phyloP scores from a whole-genome alignment of 371 early-diverging fungal genomes.

The Mortierella sp. region DNA sequence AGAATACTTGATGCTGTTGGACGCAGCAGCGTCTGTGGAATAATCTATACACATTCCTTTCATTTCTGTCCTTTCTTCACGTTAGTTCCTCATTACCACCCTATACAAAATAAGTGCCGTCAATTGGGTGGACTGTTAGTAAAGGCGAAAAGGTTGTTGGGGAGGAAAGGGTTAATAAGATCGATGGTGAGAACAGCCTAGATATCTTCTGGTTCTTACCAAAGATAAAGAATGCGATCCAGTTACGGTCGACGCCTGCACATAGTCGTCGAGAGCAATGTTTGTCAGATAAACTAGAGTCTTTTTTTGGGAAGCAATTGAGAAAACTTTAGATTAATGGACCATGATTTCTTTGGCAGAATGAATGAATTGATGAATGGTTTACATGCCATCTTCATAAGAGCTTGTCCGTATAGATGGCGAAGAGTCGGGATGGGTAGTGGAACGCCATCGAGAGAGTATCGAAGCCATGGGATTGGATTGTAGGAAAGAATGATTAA shows the following conservation, averaged over 20 bases:
- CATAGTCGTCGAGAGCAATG: background rate
- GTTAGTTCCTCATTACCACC: conserved; percentile 7
- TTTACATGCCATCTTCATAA: conserved; percentile 2
- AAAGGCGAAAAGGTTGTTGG: background rate
- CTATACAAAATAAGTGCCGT: background rate
- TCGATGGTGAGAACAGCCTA: background rate
- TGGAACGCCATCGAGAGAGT: background rate
- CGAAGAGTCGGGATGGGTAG: background rate
- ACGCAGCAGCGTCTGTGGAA: no score
- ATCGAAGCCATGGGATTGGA: background rate
- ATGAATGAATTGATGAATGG: background rate
- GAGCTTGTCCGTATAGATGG: background rate
- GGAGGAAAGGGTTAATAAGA: background rate
- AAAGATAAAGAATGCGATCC: conserved; percentile 52
- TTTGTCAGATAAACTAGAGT: background rate
- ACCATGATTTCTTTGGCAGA: background rate
- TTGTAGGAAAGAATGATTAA: background rate
- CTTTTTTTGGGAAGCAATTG: background rate
- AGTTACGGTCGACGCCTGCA: conserved; percentile 39
- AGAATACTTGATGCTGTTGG: no score
- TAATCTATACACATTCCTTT: no score
- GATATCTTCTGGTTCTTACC: conserved; percentile 15
- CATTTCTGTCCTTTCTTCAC: background rate
- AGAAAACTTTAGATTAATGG: background rate
- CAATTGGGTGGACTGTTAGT: background rate